Percentiles rank a stretch among this genome's conserved stretches.
phyloP scores from a whole-genome alignment of 129 eudicot genomes.

The Heracleum sosnowskyi region DNA sequence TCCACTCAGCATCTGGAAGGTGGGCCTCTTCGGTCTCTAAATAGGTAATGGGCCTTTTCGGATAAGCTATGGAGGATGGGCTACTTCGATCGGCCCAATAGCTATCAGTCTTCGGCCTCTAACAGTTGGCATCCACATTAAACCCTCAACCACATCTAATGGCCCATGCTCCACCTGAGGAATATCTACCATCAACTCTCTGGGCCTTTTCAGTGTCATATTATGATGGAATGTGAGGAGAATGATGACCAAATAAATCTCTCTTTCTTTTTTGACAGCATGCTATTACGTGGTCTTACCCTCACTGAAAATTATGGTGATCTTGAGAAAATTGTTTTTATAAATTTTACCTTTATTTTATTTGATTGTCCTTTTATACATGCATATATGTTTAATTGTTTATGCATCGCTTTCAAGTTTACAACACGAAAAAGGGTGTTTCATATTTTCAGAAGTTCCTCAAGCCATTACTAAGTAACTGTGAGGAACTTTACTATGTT shows the following conservation, averaged over 20 bases:
- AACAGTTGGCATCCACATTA: conserved; percentile 84
- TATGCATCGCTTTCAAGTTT: background rate
- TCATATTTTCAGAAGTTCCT: background rate
- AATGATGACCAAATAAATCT: background rate
- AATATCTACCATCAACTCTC: background rate
- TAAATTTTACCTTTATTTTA: background rate
- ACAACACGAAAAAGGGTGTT: background rate
- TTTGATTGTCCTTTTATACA: background rate
- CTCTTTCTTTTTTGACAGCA: conserved; percentile 51
- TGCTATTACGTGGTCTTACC: conserved; percentile 78
- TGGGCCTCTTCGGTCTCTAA: too few species aligned
- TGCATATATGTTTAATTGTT: background rate
- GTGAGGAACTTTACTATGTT: background rate
- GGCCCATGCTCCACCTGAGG: conserved; percentile 57
- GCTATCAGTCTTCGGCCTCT: too few species aligned
- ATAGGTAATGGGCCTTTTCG: too few species aligned
- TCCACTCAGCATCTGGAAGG: too few species aligned
- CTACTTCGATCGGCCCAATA: too few species aligned
- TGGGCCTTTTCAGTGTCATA: background rate
- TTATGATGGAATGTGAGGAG: background rate
- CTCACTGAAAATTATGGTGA: conserved; percentile 77
- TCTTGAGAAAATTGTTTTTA: conserved; percentile 49
- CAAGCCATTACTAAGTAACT: background rate
- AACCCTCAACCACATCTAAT: conserved; percentile 71
- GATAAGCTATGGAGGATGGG: too few species aligned